Evolutionary conservation across 2,329 filamentous ascomycete genomes (phyloP).

Genomic region (Amesomyces nigricolor): DNA sequence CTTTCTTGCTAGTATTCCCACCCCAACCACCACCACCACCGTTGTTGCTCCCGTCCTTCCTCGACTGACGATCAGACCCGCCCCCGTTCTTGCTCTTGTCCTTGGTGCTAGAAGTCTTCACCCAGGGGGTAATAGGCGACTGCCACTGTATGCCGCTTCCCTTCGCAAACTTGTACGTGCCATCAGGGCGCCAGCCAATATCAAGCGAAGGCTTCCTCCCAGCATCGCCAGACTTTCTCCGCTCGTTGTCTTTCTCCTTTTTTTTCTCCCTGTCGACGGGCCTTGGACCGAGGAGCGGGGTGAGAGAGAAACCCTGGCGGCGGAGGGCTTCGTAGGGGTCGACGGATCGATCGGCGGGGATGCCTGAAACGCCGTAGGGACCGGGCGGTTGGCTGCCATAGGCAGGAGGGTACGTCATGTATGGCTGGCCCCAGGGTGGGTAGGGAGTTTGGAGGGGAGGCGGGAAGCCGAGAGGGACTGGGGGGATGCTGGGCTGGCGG

Average conservation of each 20-base stretch:
- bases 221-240: not conserved
- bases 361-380: conserved; percentile 1
- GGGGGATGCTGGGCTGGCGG: conserved; percentile 29
- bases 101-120: conserved; percentile 3
- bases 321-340: not conserved
- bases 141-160: conserved; percentile 10
- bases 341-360: not conserved
- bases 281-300: not conserved
- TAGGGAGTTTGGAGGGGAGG: conserved; percentile 5
- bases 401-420: not conserved
- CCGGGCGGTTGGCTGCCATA: not conserved
- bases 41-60: not conserved
- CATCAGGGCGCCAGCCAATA: not conserved
- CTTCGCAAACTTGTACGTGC: not conserved
- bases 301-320: conserved; percentile 3
- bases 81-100: not conserved
- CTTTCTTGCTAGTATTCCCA: not conserved
- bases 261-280: not conserved
- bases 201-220: not conserved
- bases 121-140: conserved; percentile 10
- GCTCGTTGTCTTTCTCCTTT: not conserved
- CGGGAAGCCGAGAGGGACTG: conserved; percentile 13
- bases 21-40: not conserved
- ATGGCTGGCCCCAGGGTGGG: conserved; percentile 5
- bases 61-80: not conserved